Percentiles rank a stretch among this genome's conserved stretches.
phyloP scores from a whole-genome alignment of 768 basidiomycete species.

The Pisolithus tinctorius region DNA sequence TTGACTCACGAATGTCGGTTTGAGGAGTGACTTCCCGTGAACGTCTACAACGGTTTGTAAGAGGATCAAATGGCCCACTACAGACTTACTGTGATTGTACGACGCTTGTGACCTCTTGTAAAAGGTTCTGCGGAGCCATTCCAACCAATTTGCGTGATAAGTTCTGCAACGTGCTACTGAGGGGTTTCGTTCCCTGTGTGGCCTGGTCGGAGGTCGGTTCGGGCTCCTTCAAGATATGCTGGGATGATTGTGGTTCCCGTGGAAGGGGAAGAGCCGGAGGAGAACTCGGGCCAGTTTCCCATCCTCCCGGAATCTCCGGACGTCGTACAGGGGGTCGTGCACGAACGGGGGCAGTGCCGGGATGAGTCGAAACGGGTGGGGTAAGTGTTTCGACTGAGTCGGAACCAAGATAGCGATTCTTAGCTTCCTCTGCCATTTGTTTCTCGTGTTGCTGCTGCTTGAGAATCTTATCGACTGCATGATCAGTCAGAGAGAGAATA shows the following conservation, averaged over 20 bases:
- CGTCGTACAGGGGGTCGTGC: conserved; percentile 16
- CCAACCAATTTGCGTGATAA: conserved; percentile 20
- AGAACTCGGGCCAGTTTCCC: conserved; percentile 13
- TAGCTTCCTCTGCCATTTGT: conserved; percentile 45
- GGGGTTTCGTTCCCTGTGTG: conserved; percentile 4
- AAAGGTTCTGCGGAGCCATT: conserved; percentile 9
- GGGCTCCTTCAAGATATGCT: not conserved
- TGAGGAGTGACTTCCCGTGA: conserved; percentile 33
- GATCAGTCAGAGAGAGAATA: not conserved
- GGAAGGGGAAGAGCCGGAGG: conserved; percentile 6
- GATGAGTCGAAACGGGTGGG: conserved; percentile 3
- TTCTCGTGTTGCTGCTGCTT: conserved; percentile 72
- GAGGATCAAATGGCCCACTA: not conserved
- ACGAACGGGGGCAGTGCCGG: conserved; percentile 4
- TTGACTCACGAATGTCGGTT: conserved; percentile 35
- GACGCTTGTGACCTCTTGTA: conserved; percentile 11
- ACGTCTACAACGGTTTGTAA: conserved; percentile 6
- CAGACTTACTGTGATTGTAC: conserved; percentile 14
- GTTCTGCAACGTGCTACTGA: conserved; percentile 18
- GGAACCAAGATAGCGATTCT: conserved; percentile 4
- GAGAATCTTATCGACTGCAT: conserved; percentile 81
- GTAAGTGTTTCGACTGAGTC: conserved; percentile 5
- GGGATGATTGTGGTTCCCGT: not conserved
- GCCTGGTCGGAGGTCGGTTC: not conserved
- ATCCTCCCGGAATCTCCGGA: conserved; percentile 16